Evolutionary conservation across 495 filamentous ascomycete species (phyloP), one percentile per base, ranked within the genome.

Genomic region (Penicillium cosmopolitanum): DNA sequence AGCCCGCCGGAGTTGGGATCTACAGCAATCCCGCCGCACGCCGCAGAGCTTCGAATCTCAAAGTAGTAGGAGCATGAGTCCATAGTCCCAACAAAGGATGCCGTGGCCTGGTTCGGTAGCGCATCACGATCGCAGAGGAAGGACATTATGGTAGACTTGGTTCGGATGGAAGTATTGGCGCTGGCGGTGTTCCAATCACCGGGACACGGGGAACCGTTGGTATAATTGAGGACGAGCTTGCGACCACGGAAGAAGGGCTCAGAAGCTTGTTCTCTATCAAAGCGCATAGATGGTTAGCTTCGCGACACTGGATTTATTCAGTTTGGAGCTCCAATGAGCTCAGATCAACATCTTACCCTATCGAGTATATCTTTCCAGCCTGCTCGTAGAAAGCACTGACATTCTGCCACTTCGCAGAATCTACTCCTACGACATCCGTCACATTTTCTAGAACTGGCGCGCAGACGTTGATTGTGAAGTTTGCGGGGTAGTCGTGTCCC

Each of bases 61-160:
- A 99, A 99, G 72, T 96, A 90, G 75, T 97, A 99, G n/a, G 90
- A 84, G 78, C 96, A 99, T 50, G 91, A 85, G 66, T 97, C 92
- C 73, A 88, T 87, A 19, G 89, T 84, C 56, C 90, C 92, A 51
- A 98, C 86, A 70, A 96, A 99, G 5, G 90, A 89, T 5, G 87
- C 70, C 13, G 86, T 84, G 15, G 88, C 83, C 25, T 85, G 84
- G 9, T 86, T 82, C 6, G 76, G 71, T 2, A 80, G 73, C 9
- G 79, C 69, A 58, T 96, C 92, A 50, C 85, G 85, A 65, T 97
- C 94, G 77, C 96, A 98, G 67, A 93, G 89, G 74, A 98, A 91
- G 33, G 90, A 94, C 78, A 99, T 92, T 53, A 93, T 85, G 9
- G 92, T 89, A 1, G 89, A 95, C 70, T 97, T 98, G 53, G 84